Evolutionary conservation across 345 rosid species (phyloP).

Genomic region (Murraya paniculata): DNA sequence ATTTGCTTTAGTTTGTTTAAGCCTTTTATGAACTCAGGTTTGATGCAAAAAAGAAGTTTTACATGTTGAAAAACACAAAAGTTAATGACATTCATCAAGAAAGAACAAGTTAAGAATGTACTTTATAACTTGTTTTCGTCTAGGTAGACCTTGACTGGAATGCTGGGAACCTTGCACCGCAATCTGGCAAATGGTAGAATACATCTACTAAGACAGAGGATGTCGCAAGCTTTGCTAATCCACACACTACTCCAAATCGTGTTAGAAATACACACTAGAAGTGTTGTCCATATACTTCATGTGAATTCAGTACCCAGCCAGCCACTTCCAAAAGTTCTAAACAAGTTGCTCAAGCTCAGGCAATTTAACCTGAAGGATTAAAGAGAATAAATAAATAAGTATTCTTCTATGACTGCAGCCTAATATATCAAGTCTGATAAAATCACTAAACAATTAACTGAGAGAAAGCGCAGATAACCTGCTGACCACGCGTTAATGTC

Average conservation of each 20-base stretch:
- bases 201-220: slow-evolving; percentile 11
- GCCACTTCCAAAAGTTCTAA: slow-evolving; percentile 7
- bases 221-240: slow-evolving; percentile 15
- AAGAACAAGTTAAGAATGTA: slow-evolving; percentile 24
- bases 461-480: background rate
- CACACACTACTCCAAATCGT: slow-evolving; percentile 9
- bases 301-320: slow-evolving; percentile 10
- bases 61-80: slow-evolving; percentile 12
- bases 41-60: slow-evolving; percentile 2
- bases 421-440: background rate
- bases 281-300: slow-evolving; percentile 3
- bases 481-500: background rate
- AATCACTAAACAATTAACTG: background rate
- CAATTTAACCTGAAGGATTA: slow-evolving; percentile 32
- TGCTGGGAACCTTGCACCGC: background rate
- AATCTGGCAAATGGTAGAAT: slow-evolving; percentile 11
- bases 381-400: background rate
- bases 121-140: slow-evolving; percentile 13
- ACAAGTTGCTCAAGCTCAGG: slow-evolving; percentile 20
- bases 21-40: slow-evolving; percentile 10
- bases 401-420: slow-evolving; percentile 1
- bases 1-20: slow-evolving; percentile 1
- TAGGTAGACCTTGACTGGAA: background rate
- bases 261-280: background rate
- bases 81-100: slow-evolving; percentile 17